Conservation (phyloP, 495 filamentous ascomycete species). For the Xylaria grammica region DNA sequence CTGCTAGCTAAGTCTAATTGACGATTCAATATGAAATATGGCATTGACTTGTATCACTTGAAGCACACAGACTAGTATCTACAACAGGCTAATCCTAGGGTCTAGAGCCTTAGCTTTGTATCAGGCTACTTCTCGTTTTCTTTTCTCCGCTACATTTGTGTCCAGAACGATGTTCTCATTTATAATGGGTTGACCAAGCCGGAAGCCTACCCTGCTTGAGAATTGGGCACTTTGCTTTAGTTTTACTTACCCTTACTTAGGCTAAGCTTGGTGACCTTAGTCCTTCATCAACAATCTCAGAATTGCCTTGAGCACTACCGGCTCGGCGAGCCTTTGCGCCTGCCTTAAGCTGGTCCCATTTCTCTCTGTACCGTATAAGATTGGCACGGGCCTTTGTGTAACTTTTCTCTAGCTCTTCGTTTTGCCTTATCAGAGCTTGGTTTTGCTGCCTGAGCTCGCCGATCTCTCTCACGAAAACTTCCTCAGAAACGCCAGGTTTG, state of each 20-base stretch:
- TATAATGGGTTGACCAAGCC: background rate
- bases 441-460: constrained; percentile 66
- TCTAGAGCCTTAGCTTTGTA: too few relatives aligned
- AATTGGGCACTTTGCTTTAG: background rate
- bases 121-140: too few relatives aligned
- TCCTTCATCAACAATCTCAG: constrained; percentile 23
- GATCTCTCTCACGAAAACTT: constrained; percentile 47
- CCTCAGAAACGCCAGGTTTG: constrained; percentile 30
- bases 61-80: too few relatives aligned
- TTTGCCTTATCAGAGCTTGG: constrained; percentile 53
- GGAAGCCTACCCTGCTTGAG: background rate
- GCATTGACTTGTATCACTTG: too few relatives aligned
- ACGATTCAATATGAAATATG: too few relatives aligned
- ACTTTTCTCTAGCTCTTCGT: constrained; percentile 63
- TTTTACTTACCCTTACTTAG: background rate
- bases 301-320: constrained; percentile 41
- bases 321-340: constrained; percentile 72
- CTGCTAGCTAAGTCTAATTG: background rate
- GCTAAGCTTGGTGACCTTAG: constrained; percentile 27
- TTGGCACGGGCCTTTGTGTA: constrained; percentile 72
- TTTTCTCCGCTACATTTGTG: too few relatives aligned
- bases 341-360: constrained; percentile 86
- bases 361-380: constrained; percentile 71
- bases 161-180: too few relatives aligned
- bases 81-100: too few relatives aligned